These are phyloP conservation scores for Lomentospora prolificans DNA, from an alignment of 2,329 filamentous ascomycete genomes.

Conservation along the genomic window DNA sequence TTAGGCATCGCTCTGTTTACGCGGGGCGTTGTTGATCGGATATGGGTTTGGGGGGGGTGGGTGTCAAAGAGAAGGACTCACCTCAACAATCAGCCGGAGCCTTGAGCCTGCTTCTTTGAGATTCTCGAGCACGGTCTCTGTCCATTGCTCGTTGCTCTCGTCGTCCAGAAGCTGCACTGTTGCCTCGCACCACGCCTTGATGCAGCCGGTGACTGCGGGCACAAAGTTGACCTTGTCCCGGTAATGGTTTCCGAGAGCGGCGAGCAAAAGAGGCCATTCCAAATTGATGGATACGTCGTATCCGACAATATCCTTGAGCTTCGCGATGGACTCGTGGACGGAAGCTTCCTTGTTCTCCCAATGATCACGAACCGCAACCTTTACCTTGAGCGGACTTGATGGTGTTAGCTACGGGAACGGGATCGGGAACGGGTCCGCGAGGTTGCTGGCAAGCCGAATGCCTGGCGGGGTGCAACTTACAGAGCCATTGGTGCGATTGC, in stretches of 20 bases:
- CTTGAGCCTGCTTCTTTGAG: conserved; percentile 14
- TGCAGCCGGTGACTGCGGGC: conserved; percentile 22
- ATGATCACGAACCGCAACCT: conserved; percentile 30
- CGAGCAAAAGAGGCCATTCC: conserved; percentile 32
- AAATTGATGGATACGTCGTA: conserved; percentile 27
- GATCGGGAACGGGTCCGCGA: no score
- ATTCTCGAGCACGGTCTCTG: conserved; percentile 30
- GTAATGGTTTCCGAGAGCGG: conserved; percentile 26
- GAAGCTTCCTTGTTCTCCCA: conserved; percentile 27
- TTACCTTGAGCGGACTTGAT: conserved; percentile 30
- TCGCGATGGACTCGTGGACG: conserved; percentile 22
- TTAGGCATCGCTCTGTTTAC: neutral
- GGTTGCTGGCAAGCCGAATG: no score
- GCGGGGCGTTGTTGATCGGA: neutral
- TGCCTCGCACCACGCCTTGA: conserved; percentile 29
- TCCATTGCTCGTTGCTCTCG: conserved; percentile 28
- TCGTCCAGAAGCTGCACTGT: conserved; percentile 32
- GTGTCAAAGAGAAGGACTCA: neutral
- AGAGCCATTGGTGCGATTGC: no score
- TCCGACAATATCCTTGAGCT: conserved; percentile 26
- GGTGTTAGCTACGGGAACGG: neutral
- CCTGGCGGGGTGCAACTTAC: neutral
- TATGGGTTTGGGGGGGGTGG: neutral
- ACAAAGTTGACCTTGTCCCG: conserved; percentile 30
- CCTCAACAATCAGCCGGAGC: conserved; percentile 26